phyloP scores from a whole-genome alignment of 805 yeast genomes.

The Yarrowia osloensis region DNA sequence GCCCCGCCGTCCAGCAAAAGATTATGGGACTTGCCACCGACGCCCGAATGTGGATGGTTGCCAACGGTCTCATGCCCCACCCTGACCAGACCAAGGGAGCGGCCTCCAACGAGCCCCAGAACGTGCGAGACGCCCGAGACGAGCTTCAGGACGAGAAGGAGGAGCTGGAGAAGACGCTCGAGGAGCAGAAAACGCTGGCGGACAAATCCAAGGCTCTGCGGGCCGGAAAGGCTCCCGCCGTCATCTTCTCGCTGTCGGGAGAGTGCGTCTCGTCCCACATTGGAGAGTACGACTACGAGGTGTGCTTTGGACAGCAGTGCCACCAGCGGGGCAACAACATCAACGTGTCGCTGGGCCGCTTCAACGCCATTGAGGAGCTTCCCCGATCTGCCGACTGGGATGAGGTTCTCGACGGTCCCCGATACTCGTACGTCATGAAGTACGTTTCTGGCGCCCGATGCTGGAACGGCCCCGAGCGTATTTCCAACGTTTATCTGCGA shows the following conservation, averaged over 20 bases:
- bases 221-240: slow-evolving; percentile 60
- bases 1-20: slow-evolving; percentile 9
- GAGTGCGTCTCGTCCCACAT: slow-evolving; percentile 52
- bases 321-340: slow-evolving; percentile 57
- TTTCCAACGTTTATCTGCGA: slow-evolving; percentile 59
- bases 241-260: slow-evolving; percentile 59
- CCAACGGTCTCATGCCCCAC: slow-evolving; percentile 21
- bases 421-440: slow-evolving; percentile 40
- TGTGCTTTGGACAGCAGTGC: slow-evolving; percentile 59
- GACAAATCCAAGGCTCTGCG: slow-evolving; percentile 28
- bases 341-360: slow-evolving; percentile 55
- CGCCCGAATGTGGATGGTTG: slow-evolving; percentile 11
- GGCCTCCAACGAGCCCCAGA: slow-evolving; percentile 29
- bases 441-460: slow-evolving; percentile 74
- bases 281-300: slow-evolving; percentile 71
- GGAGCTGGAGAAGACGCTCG: slow-evolving; percentile 34
- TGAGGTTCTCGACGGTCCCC: slow-evolving; percentile 36
- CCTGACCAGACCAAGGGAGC: neutral
- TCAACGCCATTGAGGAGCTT: slow-evolving; percentile 36
- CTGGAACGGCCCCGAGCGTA: slow-evolving; percentile 92
- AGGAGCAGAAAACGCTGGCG: slow-evolving; percentile 25
- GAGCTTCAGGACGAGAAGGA: slow-evolving; percentile 34
- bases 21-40: neutral
- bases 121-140: slow-evolving; percentile 33
- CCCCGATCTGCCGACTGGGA: slow-evolving; percentile 20